Evolutionary conservation across 2,329 filamentous ascomycete genomes (phyloP).

Genomic region (Cladosporium sp.): DNA sequence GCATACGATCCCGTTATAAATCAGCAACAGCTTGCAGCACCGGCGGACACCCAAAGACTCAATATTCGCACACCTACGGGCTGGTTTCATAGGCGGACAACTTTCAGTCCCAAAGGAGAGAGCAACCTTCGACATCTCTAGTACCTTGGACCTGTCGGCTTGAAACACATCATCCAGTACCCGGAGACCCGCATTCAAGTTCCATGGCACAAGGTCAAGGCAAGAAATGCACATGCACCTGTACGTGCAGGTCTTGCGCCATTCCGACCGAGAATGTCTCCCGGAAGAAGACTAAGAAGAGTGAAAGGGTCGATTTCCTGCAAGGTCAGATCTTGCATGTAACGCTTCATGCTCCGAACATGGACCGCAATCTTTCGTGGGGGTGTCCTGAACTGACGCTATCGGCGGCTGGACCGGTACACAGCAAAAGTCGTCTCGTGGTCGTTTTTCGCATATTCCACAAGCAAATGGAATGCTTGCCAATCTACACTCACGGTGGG

Average conservation of each 20-base stretch:
- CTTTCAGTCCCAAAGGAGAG: neutral
- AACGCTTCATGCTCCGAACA: neutral
- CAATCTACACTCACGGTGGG: neutral
- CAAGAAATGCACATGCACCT: neutral
- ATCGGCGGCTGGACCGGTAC: neutral
- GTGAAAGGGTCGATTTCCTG: neutral
- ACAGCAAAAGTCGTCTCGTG: neutral
- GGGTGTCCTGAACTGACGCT: neutral
- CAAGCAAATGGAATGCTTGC: neutral
- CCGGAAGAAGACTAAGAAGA: neutral
- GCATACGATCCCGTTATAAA: neutral
- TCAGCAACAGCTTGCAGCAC: neutral
- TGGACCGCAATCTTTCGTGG: neutral
- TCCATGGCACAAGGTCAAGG: neutral
- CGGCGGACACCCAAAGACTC: neutral
- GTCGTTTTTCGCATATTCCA: neutral
- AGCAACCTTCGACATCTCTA: neutral
- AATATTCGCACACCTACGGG: neutral
- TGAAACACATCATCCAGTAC: neutral
- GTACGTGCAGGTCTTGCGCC: neutral
- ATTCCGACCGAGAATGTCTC: neutral
- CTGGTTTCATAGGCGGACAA: neutral
- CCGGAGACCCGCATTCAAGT: neutral
- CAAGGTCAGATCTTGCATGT: neutral
- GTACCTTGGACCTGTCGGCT: neutral